Evolutionary conservation across 352 stramenopile genomes (phyloP), one percentile per base, ranked within the genome.

Genomic region (Globisporangium yorkense): DNA sequence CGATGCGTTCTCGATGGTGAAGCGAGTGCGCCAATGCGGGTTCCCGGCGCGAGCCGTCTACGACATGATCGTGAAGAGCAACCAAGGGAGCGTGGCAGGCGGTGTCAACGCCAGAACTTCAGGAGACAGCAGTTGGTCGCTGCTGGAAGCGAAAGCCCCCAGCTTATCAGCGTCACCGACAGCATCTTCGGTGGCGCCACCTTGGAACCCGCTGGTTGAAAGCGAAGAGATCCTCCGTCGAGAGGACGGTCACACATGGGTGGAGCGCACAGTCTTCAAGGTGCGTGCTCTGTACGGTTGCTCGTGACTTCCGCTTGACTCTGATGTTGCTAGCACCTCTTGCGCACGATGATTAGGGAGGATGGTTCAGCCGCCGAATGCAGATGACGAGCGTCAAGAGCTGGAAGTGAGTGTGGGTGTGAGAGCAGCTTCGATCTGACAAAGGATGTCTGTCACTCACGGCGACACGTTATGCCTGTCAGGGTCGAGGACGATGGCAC

Each of bases 31-130:
- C 5, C 77, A 66, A 37, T 84, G 81, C 45, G 57, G 69, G 13
- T 92, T 88, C 50, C 82, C 82, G 44, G 76, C 82, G 33, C 77
- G 82, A 13, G 80, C 82, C 0, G 59, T 90, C 31, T 92, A 89
- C 54, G 82, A 90, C 55, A 77, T 87, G 67, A 71, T 89, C 35
- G 79, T 78, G 21, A 84, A 75, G 44, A 66, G 63, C 61, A 49
- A 56, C 59, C 49, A 39, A 39, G 33, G 33, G 12, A 63, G 62
- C 39, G 50, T 9, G 21, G n/a, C 13, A 10, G 5, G 29, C 0
- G 46, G 21, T n/a, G 15, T 16, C 9, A 29, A 8, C 12, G 29
- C 44, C 24, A 18, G n/a, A 12, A 2, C 27, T 29, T 20, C 13
- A 5, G 18, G 10, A 40, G 3, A 27, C 35, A 18, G 15, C 51